These are phyloP conservation scores for Volutella citrinella DNA, from an alignment of 2,329 filamentous ascomycete genomes.

Conservation along the genomic window DNA sequence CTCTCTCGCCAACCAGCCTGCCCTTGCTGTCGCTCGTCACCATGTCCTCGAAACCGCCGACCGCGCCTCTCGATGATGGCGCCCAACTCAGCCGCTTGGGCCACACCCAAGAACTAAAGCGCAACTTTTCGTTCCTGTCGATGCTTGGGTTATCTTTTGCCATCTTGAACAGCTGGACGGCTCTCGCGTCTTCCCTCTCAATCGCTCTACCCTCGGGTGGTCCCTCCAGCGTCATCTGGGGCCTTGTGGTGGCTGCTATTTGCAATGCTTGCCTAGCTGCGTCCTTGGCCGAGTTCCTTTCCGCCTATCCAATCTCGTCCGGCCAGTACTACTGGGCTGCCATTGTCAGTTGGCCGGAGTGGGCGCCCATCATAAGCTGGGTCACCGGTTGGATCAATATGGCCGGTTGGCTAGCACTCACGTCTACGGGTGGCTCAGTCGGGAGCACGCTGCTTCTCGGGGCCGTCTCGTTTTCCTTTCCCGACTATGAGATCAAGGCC, in stretches of 20 bases:
- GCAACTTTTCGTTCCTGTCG: too few relatives aligned
- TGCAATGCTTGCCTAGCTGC: conserved; percentile 41
- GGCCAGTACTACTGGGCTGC: conserved; percentile 46
- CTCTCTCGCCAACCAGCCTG: too few relatives aligned
- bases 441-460: conserved; percentile 31
- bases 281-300: conserved; percentile 40
- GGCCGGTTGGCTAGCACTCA: conserved; percentile 43
- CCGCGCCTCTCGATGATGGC: too few relatives aligned
- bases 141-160: too few relatives aligned
- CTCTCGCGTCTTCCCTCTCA: conserved; percentile 40
- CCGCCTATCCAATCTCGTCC: conserved; percentile 45
- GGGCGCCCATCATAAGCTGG: conserved; percentile 40
- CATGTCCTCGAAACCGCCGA: too few relatives aligned
- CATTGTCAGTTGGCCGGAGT: conserved; percentile 35
- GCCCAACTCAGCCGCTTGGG: too few relatives aligned
- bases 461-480: conserved; percentile 36
- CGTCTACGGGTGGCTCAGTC: conserved; percentile 43
- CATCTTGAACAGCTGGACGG: conserved; percentile 25
- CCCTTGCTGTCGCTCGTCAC: too few relatives aligned
- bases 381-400: conserved; percentile 44
- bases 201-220: conserved; percentile 40
- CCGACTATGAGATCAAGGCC: conserved; percentile 32
- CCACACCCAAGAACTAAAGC: too few relatives aligned
- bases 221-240: conserved; percentile 41
- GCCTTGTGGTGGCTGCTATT: conserved; percentile 43